Evolutionary conservation across 768 basidiomycete species (phyloP), one percentile per base, ranked within the genome.

Genomic region (Kwoniella dejecticola): DNA sequence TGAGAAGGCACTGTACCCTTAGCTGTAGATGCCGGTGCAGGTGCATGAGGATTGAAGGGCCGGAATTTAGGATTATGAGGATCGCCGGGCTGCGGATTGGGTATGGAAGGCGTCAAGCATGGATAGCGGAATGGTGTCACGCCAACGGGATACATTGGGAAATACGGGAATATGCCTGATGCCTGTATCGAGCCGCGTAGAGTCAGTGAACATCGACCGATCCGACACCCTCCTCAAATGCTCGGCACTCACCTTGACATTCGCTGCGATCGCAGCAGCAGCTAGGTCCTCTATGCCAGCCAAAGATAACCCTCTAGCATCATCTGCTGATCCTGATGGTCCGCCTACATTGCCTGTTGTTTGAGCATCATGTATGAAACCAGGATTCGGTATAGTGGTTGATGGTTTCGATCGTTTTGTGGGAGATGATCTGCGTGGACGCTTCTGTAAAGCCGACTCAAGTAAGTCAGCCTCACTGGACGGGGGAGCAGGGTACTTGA

Each of bases 121-220:
- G 71, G 65, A 54, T 69, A 72, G 6, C 71, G 71, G 52, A 67
- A 75, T 0, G 74, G 71, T n/a, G 71, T 72, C 17, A 72, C 53
- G 24, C 71, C 74, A 24, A 62, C 27, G 23, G 59, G 63, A 36
- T 60, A 57, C 24, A 50, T 52, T 31, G 29, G 38, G 0, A n/a
- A 13, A 31, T 58, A 56, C 4, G 49, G n/a, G 46, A 21, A 29
- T 10, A 60, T 21, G 24, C 38, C 48, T 33, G 48, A 31, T n/a
- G 29, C 21, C 45, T 47, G 17, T 24, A 48, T n/a, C n/a, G n/a
- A n/a, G n/a, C n/a, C n/a, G n/a, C n/a, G n/a, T n/a, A n/a, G n/a
- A n/a, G n/a, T n/a, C n/a, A n/a, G n/a, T n/a, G n/a, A n/a, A n/a
- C 52, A 44, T 48, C 24, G 45, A 40, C 45, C 19, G n/a, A n/a